A percentile compares a stretch with the other conserved stretches of the same genome.
phyloP scores from a whole-genome alignment of 768 basidiomycete species.

The Boletus pseudo-olivaceus region DNA sequence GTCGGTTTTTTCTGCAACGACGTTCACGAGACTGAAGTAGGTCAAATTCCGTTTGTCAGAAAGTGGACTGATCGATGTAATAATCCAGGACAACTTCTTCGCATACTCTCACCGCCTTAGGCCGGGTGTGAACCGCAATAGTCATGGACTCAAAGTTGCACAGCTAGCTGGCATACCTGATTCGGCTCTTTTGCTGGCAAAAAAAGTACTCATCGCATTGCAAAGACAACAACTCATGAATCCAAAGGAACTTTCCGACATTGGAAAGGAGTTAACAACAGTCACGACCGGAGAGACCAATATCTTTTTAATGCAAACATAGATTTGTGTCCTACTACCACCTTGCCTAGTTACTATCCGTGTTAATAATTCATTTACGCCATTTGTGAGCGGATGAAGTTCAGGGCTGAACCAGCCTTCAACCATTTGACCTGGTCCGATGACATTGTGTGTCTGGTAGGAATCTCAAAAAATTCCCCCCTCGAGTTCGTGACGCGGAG shows the following conservation, averaged over 20 bases:
- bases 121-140: conserved; percentile 85
- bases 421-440: conserved; percentile 90
- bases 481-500: conserved; percentile 64
- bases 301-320: not conserved
- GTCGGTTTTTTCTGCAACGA: conserved; percentile 89
- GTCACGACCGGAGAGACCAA: not conserved
- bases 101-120: conserved; percentile 78
- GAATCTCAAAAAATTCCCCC: conserved; percentile 64
- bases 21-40: conserved; percentile 72
- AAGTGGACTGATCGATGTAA: not conserved
- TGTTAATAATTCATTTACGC: conserved; percentile 7
- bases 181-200: conserved; percentile 57
- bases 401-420: conserved; percentile 82
- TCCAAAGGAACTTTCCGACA: conserved; percentile 28
- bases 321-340: conserved; percentile 1
- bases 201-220: conserved; percentile 46
- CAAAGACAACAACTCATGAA: conserved; percentile 24
- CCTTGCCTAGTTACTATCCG: not conserved
- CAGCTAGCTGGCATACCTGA: conserved; percentile 80
- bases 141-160: conserved; percentile 89
- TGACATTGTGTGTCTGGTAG: conserved; percentile 86
- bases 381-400: conserved; percentile 72
- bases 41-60: conserved; percentile 22
- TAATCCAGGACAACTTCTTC: conserved; percentile 65
- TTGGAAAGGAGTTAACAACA: conserved; percentile 30